Conservation (phyloP, 192 early-diverging fungal genomes). For the Backusella liffmaniae region DNA sequence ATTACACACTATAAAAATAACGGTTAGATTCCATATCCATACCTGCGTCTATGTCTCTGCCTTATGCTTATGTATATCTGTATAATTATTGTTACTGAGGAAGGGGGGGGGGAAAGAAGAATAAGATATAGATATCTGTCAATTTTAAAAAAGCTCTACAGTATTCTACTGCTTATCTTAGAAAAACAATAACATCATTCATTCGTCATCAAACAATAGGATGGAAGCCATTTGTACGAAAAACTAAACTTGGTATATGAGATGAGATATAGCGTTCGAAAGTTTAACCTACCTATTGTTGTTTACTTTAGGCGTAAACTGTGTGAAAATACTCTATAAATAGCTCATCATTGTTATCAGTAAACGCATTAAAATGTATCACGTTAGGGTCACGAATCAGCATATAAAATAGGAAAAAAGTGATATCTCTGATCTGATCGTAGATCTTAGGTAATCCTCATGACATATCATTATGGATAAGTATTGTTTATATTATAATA, state of each 20-base stretch:
- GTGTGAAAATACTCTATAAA: not conserved
- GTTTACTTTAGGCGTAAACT: not conserved
- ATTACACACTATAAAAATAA: not conserved
- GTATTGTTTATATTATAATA: not conserved
- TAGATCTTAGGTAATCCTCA: not conserved
- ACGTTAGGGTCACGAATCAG: not conserved
- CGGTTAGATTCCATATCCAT: not conserved
- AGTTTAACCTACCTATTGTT: not conserved
- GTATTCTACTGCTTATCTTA: not conserved
- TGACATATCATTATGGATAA: not conserved
- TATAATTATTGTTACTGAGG: no score
- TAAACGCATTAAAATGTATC: not conserved
- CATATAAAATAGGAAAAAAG: not conserved
- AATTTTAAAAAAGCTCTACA: not conserved
- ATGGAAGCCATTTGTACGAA: not conserved
- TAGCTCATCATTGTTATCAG: not conserved
- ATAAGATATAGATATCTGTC: not conserved
- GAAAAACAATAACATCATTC: not conserved
- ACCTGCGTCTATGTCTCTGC: not conserved
- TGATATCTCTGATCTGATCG: not conserved
- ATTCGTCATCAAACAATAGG: not conserved
- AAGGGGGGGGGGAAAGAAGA: not conserved
- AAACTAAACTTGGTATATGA: not conserved
- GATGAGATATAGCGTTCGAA: not conserved
- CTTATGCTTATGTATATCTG: no score